phyloP scores from a whole-genome alignment of 495 filamentous ascomycete species.

The Cercophora sp. region DNA sequence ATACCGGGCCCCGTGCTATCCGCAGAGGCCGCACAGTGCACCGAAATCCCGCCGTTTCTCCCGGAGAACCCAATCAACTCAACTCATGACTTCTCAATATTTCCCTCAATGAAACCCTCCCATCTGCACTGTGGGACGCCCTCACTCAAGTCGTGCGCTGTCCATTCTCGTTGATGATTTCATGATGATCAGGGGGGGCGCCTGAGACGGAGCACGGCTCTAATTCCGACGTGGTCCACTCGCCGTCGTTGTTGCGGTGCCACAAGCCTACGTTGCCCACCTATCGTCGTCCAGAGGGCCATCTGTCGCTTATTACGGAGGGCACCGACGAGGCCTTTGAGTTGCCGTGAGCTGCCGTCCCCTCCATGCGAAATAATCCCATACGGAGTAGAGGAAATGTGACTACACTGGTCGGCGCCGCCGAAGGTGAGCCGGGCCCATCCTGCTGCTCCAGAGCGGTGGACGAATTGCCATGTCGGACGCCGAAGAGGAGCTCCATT shows the following conservation, averaged over 20 bases:
- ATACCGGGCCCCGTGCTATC: too few relatives aligned
- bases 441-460: neutral
- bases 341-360: neutral
- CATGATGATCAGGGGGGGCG: neutral
- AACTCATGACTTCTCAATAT: neutral
- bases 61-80: too few relatives aligned
- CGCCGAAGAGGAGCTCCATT: too few relatives aligned
- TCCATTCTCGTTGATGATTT: neutral
- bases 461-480: neutral
- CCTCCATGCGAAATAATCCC: neutral
- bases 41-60: too few relatives aligned
- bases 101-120: neutral
- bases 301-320: too few relatives aligned
- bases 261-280: neutral
- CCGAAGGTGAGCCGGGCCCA: neutral
- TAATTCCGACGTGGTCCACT: neutral
- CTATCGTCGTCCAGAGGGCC: too few relatives aligned
- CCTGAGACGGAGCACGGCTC: neutral
- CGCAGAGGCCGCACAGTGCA: too few relatives aligned
- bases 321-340: neutral
- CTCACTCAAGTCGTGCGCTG: too few relatives aligned
- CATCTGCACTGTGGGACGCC: too few relatives aligned
- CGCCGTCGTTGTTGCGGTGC: neutral
- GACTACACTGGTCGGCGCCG: neutral
- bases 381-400: neutral